phyloP scores from a whole-genome alignment of 805 yeast genomes.

The Debaryomyces prosopidis region DNA sequence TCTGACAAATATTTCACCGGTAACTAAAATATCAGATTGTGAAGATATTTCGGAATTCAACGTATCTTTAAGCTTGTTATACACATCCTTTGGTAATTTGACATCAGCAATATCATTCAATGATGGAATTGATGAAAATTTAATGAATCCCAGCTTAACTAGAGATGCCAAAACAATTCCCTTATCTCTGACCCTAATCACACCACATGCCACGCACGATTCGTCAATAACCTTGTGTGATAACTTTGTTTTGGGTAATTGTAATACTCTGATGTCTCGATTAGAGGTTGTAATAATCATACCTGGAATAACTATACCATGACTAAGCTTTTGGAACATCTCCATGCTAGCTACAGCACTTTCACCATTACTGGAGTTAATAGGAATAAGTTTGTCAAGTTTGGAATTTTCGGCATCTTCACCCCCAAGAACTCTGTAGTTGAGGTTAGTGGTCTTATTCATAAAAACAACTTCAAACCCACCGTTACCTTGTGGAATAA shows the following conservation, averaged over 20 bases:
- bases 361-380: slow-evolving; percentile 59
- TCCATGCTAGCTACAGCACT: slow-evolving; percentile 65
- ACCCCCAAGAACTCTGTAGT: slow-evolving; percentile 27
- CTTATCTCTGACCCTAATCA: slow-evolving; percentile 43
- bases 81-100: slow-evolving; percentile 33
- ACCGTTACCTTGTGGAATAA: slow-evolving; percentile 58
- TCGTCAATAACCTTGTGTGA: slow-evolving; percentile 64
- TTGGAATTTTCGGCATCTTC: slow-evolving; percentile 52
- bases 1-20: slow-evolving; percentile 61
- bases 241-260: slow-evolving; percentile 60
- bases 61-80: slow-evolving; percentile 18
- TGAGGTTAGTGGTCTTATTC: slow-evolving; percentile 40
- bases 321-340: slow-evolving; percentile 56
- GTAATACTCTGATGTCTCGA: slow-evolving; percentile 62
- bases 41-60: slow-evolving; percentile 21
- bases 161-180: slow-evolving; percentile 52
- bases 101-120: slow-evolving; percentile 56
- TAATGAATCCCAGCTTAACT: slow-evolving; percentile 48
- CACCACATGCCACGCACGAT: slow-evolving; percentile 45
- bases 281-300: slow-evolving; percentile 55
- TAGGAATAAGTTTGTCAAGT: slow-evolving; percentile 56
- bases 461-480: slow-evolving; percentile 63
- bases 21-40: slow-evolving; percentile 37
- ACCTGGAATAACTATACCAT: slow-evolving; percentile 65
- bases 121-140: slow-evolving; percentile 57